These are phyloP conservation scores for Silene vulgaris DNA, from an alignment of 179 eudicot species.

Conservation along the genomic window DNA sequence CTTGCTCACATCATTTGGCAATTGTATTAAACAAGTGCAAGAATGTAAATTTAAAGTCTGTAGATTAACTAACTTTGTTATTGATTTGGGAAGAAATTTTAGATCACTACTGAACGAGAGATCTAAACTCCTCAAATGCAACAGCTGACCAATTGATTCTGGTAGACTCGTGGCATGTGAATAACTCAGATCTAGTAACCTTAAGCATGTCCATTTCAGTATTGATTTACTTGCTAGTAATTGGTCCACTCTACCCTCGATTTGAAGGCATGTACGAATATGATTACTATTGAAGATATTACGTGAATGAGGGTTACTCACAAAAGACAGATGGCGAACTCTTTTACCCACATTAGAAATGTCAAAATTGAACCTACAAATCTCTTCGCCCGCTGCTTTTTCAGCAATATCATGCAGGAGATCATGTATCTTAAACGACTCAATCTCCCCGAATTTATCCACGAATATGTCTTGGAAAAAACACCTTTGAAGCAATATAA, in stretches of 20 bases:
- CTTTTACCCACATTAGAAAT: background rate
- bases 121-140: conserved; percentile 24
- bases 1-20: too few relatives aligned
- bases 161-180: background rate
- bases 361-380: background rate
- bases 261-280: background rate
- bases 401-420: conserved; percentile 21
- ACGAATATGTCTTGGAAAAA: too few relatives aligned
- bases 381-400: background rate
- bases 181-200: conserved; percentile 11
- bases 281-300: background rate
- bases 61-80: too few relatives aligned
- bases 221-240: background rate
- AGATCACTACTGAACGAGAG: background rate
- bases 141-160: background rate
- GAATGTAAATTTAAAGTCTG: too few relatives aligned
- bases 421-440: conserved; percentile 11
- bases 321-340: background rate
- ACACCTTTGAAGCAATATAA: too few relatives aligned
- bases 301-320: background rate
- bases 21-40: too few relatives aligned
- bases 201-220: background rate
- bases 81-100: too few relatives aligned
- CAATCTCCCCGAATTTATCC: too few relatives aligned
- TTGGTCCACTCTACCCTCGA: too few relatives aligned